Conservation (phyloP, 257 asterid species). For the Catharanthus roseus region DNA sequence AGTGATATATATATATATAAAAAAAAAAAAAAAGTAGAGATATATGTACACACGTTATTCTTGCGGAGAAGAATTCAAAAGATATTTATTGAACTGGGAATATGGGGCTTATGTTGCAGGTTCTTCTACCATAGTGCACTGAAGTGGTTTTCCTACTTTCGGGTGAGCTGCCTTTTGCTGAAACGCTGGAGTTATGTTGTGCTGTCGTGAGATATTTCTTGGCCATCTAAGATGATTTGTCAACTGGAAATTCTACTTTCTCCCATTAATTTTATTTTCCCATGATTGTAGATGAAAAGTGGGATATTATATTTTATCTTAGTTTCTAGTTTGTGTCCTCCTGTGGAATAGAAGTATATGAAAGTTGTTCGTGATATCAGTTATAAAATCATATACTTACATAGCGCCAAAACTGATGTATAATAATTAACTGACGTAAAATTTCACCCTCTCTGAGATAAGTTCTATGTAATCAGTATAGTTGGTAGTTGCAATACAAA, state of each 20-base stretch:
- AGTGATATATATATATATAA: too few species aligned
- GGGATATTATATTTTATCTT: neutral
- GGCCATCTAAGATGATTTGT: neutral
- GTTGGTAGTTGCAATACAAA: neutral
- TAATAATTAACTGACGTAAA: neutral
- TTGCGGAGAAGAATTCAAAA: neutral
- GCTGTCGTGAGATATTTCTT: neutral
- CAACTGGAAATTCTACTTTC: neutral
- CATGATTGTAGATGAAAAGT: neutral
- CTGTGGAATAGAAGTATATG: neutral
- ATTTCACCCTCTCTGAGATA: neutral
- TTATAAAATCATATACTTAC: neutral
- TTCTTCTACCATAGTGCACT: slow-evolving; percentile 98
- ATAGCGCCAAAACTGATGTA: neutral
- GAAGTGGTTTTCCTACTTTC: slow-evolving; percentile 85
- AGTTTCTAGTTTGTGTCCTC: neutral
- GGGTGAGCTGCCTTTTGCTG: slow-evolving; percentile 53
- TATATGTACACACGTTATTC: neutral
- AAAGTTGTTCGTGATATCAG: neutral
- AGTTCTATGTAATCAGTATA: neutral
- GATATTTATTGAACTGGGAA: slow-evolving; percentile 19
- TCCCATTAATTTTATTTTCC: neutral
- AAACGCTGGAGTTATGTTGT: slow-evolving; percentile 1
- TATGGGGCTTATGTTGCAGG: slow-evolving; percentile 49
- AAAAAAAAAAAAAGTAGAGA: too few species aligned